Evolutionary conservation across 2,329 filamentous ascomycete species (phyloP).

Genomic region (Pseudocercospora pini-densiflorae): DNA sequence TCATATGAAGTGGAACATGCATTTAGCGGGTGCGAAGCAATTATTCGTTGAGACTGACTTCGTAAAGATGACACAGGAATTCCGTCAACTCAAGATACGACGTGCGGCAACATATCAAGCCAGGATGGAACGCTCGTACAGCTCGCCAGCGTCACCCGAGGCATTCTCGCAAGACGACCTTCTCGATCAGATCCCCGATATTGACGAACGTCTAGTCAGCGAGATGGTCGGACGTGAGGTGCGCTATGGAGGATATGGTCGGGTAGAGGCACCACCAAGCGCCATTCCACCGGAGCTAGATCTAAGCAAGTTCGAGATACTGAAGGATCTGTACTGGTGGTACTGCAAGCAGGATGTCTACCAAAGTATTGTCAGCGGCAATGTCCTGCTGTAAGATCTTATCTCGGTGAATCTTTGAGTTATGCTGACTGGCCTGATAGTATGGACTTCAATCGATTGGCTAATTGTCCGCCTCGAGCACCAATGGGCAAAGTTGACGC

Average conservation of each 20-base stretch:
- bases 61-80: conserved; percentile 70
- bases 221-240: conserved; percentile 61
- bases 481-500: conserved; percentile 77
- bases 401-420: not conserved
- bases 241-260: conserved; percentile 62
- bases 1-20: conserved; percentile 93
- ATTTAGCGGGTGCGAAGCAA: conserved; percentile 81
- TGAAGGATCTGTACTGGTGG: conserved; percentile 94
- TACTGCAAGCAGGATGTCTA: conserved; percentile 93
- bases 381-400: conserved; percentile 75
- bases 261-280: conserved; percentile 47
- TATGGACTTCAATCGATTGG: conserved; percentile 79
- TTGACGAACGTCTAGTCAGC: conserved; percentile 63
- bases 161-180: conserved; percentile 32
- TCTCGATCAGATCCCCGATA: conserved; percentile 46
- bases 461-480: conserved; percentile 84
- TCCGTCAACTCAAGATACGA: conserved; percentile 67
- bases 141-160: conserved; percentile 20
- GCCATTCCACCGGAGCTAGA: conserved; percentile 55
- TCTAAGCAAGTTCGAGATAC: conserved; percentile 76
- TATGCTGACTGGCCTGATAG: conserved; percentile 49
- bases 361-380: conserved; percentile 86
- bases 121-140: conserved; percentile 25
- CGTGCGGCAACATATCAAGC: conserved; percentile 47
- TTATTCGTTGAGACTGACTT: conserved; percentile 84